These are phyloP conservation scores for Nephelium lappaceum DNA, from an alignment of 345 rosid genomes.

Conservation along the genomic window DNA sequence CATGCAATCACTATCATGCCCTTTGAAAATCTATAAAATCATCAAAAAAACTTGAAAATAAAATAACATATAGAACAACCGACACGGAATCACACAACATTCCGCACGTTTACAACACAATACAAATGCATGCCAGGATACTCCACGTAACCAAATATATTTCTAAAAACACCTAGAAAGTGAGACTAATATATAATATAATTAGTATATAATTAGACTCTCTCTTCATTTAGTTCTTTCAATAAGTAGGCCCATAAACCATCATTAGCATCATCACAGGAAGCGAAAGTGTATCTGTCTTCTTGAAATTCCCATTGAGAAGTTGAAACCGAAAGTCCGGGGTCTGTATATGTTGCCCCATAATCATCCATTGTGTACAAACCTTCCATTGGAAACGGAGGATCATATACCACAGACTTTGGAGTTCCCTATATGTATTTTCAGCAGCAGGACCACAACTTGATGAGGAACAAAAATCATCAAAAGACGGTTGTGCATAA, in stretches of 20 bases:
- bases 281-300: not conserved
- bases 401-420: slow-evolving; percentile 12
- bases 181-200: not conserved
- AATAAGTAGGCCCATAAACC: slow-evolving; percentile 1
- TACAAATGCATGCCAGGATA: too few relatives aligned
- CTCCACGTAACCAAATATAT: too few relatives aligned
- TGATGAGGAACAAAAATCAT: too few relatives aligned
- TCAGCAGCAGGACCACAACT: too few relatives aligned
- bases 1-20: too few relatives aligned
- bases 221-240: not conserved
- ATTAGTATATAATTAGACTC: not conserved
- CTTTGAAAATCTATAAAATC: too few relatives aligned
- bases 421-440: not conserved
- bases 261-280: not conserved
- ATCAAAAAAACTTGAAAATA: too few relatives aligned
- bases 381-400: not conserved
- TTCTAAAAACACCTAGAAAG: slow-evolving; percentile 15
- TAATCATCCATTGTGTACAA: not conserved
- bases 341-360: not conserved
- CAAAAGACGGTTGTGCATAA: too few relatives aligned
- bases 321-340: not conserved
- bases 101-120: too few relatives aligned
- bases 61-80: too few relatives aligned
- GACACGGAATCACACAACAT: too few relatives aligned
- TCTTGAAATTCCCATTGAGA: not conserved